Percentiles rank a stretch among this genome's conserved stretches.
Evolutionary conservation across 495 filamentous ascomycete genomes (phyloP).

Genomic region (Daldinia childiae): DNA sequence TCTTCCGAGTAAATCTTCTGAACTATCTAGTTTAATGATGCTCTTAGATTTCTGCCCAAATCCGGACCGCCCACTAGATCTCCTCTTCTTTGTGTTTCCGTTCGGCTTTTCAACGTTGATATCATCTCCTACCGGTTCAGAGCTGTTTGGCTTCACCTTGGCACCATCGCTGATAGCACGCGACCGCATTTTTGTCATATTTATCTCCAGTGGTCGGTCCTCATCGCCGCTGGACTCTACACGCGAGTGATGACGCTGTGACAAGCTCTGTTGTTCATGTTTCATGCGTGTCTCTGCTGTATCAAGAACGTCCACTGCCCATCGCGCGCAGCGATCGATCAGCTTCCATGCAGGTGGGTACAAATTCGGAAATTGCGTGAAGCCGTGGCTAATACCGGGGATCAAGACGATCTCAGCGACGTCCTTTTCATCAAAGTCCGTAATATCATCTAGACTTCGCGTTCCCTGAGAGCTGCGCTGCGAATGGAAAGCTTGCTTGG

Average conservation of each 20-base stretch:
- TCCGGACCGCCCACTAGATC: constrained; percentile 45
- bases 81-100: constrained; percentile 47
- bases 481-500: constrained; percentile 71
- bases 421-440: constrained; percentile 76
- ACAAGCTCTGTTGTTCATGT: constrained; percentile 33
- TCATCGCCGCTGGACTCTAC: constrained; percentile 81
- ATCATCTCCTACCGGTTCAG: constrained; percentile 23
- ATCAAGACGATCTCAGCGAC: constrained; percentile 84
- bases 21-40: constrained; percentile 78
- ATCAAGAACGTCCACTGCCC: constrained; percentile 79
- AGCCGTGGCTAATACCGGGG: constrained; percentile 90
- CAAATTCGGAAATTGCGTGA: constrained; percentile 85
- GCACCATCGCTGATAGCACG: constrained; percentile 34
- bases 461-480: constrained; percentile 31
- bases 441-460: constrained; percentile 42
- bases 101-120: constrained; percentile 38
- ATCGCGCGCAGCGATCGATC: constrained; percentile 75
- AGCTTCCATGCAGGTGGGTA: constrained; percentile 89
- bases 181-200: constrained; percentile 56
- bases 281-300: constrained; percentile 53
- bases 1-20: constrained; percentile 82
- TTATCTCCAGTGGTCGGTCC: constrained; percentile 83
- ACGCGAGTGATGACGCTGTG: constrained; percentile 50
- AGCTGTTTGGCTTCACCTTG: constrained; percentile 42
- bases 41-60: constrained; percentile 60